Evolutionary conservation across 352 stramenopile species (phyloP).

Genomic region (Phytopythium oedochilum): DNA sequence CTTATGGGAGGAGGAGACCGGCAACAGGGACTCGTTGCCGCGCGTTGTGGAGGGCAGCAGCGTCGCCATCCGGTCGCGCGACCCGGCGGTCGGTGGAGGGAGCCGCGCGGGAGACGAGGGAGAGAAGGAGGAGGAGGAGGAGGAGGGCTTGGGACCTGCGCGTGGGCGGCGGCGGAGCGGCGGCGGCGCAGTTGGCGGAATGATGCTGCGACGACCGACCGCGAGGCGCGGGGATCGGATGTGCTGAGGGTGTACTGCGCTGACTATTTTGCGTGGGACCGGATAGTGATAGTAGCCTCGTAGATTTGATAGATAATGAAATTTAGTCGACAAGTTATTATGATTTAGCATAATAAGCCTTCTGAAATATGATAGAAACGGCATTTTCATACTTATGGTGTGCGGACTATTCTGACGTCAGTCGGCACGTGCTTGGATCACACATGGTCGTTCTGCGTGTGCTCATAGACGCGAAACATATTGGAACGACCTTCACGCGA

Average conservation of each 20-base stretch:
- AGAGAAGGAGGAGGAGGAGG: background rate
- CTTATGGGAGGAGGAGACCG: background rate
- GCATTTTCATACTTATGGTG: background rate
- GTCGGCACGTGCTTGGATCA: background rate
- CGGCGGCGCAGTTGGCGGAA: background rate
- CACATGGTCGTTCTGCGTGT: background rate
- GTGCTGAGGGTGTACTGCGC: no score
- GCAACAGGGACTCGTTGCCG: slow-evolving; percentile 4
- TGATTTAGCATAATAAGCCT: no score
- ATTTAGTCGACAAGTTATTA: no score
- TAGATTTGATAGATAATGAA: no score
- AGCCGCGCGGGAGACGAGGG: background rate
- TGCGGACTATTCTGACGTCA: background rate
- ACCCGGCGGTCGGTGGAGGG: background rate
- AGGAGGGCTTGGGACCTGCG: background rate
- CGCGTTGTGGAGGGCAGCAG: background rate
- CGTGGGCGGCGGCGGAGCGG: background rate
- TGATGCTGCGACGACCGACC: background rate
- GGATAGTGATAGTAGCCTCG: no score
- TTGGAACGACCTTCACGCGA: slow-evolving; percentile 7
- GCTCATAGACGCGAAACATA: background rate
- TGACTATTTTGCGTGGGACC: no score
- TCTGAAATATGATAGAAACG: background rate
- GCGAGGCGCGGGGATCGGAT: background rate
- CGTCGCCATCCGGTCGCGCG: background rate